Evolutionary conservation across 192 early-diverging fungal species (phyloP), one percentile per base, ranked within the genome.

Genomic region (Podila clonocystis): DNA sequence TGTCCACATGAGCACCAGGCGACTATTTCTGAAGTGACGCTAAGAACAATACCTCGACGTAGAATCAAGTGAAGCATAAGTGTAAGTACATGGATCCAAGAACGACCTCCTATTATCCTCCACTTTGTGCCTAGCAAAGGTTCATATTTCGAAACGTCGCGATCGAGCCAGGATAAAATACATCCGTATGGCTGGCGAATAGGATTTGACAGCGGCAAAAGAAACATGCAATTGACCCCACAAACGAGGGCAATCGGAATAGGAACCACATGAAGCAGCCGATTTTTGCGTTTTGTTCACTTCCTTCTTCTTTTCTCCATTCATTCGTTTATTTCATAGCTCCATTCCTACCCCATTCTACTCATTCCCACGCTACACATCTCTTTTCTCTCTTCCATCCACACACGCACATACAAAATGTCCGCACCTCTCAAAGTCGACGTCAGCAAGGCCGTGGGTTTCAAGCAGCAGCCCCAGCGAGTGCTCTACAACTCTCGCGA

Each of bases 401-500:
- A 64, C 41, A 28, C 65, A 36, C 20, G 13, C 28, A 31, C 34
- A 61, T 1, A 31, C 34, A 61, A 0, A 24, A 61, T 61, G 59
- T 61, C 65, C 9, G 26, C 65, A 13, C 38, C 33, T 9, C 61
- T 29, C 5, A 26, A 68, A 33, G 90, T 91, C 36, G 87, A 91
- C 71, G 69, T 85, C 26, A 58, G 52, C n/a, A 91, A 91, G 74
- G 88, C 89, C 13, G 88, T 85, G 58, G 91, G 89, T 15, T 83
- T 76, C 74, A 55, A 86, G 38, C 84, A 66, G 17, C 83, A 60
- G 5, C 73, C 63, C 7, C 55, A 66, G 17, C 64, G 80, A 57
- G 89, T 92, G 15, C 55, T 70, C 8, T 93, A 86, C 74, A 93
- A 90, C 68, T 73, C 90, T 17, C 84, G 93, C 9, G 93, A 95